Conservation (phyloP, 148 eudicot genomes). For the Chenopodium suecicum region DNA sequence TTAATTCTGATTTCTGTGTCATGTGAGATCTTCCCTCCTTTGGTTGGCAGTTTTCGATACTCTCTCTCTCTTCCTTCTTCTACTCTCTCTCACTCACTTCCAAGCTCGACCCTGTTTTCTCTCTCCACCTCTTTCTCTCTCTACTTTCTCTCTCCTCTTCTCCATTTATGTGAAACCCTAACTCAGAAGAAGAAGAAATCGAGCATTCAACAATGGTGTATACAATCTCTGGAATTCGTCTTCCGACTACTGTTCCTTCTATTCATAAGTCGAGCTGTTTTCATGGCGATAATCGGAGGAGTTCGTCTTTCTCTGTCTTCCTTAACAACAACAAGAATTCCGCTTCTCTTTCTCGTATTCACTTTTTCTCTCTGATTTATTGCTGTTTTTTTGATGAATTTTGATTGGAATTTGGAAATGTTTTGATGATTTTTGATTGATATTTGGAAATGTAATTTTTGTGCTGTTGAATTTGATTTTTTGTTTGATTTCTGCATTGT, state of each 20-base stretch:
- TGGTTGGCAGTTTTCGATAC: slow-evolving; percentile 17
- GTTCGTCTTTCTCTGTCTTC: slow-evolving; percentile 31
- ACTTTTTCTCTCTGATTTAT: not conserved
- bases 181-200: not conserved
- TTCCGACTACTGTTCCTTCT: slow-evolving; percentile 38
- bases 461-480: not conserved
- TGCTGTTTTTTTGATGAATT: not conserved
- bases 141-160: not conserved
- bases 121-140: not conserved
- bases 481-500: not conserved
- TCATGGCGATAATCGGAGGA: slow-evolving; percentile 33
- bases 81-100: not conserved
- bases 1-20: not conserved
- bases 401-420: not conserved
- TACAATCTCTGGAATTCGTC: slow-evolving; percentile 66
- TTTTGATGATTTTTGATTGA: not conserved
- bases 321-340: slow-evolving; percentile 26
- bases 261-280: slow-evolving; percentile 31
- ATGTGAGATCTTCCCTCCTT: not conserved
- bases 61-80: not conserved
- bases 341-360: slow-evolving; percentile 20
- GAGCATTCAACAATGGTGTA: slow-evolving; percentile 45
- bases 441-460: too few relatives aligned
- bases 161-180: slow-evolving; percentile 12
- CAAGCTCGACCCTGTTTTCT: not conserved